Percentiles rank a stretch among this genome's conserved stretches.
Evolutionary conservation across 2,329 filamentous ascomycete genomes (phyloP).

Genomic region (Fonsecaea pedrosoi): DNA sequence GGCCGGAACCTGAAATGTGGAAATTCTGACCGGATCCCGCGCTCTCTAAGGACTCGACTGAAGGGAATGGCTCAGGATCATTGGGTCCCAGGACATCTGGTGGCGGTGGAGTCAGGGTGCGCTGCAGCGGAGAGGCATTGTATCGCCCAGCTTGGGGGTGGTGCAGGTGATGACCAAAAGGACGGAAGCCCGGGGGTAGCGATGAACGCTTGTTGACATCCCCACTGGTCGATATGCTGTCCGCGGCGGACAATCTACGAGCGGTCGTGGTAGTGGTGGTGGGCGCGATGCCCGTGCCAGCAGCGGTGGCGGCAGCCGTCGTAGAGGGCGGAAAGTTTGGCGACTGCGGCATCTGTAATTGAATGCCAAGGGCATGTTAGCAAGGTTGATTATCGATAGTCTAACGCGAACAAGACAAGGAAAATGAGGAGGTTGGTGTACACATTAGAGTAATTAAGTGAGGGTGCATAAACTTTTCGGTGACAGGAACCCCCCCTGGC

Average conservation of each 20-base stretch:
- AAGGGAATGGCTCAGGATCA: slow-evolving; percentile 80
- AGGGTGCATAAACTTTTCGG: slow-evolving; percentile 42
- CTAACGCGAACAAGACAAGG: slow-evolving; percentile 40
- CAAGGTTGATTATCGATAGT: slow-evolving; percentile 52
- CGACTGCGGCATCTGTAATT: slow-evolving; percentile 42
- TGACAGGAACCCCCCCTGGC: slow-evolving; percentile 35
- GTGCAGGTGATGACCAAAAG: slow-evolving; percentile 47
- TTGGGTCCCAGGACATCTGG: slow-evolving; percentile 65
- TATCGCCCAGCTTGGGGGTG: slow-evolving; percentile 60
- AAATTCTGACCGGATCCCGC: slow-evolving; percentile 68
- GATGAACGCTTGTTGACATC: slow-evolving; percentile 62
- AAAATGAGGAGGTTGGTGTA: slow-evolving; percentile 43
- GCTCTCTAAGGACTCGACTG: slow-evolving; percentile 78
- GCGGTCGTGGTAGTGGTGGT: slow-evolving; percentile 52
- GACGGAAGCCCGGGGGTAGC: slow-evolving; percentile 65
- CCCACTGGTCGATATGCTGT: slow-evolving; percentile 27
- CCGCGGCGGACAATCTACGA: slow-evolving; percentile 38
- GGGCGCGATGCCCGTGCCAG: slow-evolving; percentile 17
- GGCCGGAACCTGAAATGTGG: slow-evolving; percentile 69
- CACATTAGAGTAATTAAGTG: slow-evolving; percentile 41
- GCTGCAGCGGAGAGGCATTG: slow-evolving; percentile 87
- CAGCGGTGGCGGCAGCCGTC: slow-evolving; percentile 20
- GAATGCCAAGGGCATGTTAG: slow-evolving; percentile 41
- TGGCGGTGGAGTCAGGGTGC: slow-evolving; percentile 83
- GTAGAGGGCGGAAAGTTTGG: slow-evolving; percentile 41